A percentile compares a stretch with the other conserved stretches of the same genome.
phyloP scores from a whole-genome alignment of 768 basidiomycete genomes.

The Naematelia aurantialba region DNA sequence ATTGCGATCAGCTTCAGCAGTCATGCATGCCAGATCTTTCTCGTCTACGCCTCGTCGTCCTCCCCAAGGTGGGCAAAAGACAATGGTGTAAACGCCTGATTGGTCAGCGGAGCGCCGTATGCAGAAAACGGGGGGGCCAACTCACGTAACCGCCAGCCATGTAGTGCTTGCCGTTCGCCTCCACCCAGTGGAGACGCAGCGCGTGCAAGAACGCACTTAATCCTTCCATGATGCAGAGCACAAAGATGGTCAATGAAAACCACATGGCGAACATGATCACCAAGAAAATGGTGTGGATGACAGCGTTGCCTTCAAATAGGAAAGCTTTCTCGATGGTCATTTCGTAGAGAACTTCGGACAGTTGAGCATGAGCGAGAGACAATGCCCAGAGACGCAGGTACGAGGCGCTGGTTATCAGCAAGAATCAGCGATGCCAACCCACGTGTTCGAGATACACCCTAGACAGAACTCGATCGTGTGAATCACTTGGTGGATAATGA shows the following conservation, averaged over 20 bases:
- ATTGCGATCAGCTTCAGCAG: constrained; percentile 2
- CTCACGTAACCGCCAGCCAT: constrained; percentile 71
- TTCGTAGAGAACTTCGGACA: constrained; percentile 66
- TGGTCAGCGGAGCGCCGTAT: constrained; percentile 10
- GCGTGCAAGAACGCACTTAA: constrained; percentile 16
- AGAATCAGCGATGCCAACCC: constrained; percentile 38
- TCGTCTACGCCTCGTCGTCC: constrained; percentile 31
- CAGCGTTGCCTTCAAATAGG: constrained; percentile 50
- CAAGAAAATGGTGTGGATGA: constrained; percentile 57
- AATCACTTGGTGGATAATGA: constrained; percentile 94
- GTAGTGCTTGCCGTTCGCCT: constrained; percentile 95
- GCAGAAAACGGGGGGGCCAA: constrained; percentile 4
- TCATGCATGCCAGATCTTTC: neutral
- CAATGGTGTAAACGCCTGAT: constrained; percentile 49
- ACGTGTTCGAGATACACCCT: constrained; percentile 95
- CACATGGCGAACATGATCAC: constrained; percentile 72
- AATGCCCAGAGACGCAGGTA: constrained; percentile 82
- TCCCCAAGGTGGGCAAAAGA: constrained; percentile 46
- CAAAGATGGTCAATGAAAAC: constrained; percentile 69
- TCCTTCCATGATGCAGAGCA: constrained; percentile 89
- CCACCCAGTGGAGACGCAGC: constrained; percentile 56
- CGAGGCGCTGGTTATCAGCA: constrained; percentile 48
- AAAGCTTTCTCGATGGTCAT: constrained; percentile 67
- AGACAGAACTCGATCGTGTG: constrained; percentile 99
- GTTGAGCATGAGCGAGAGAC: constrained; percentile 93